A percentile compares a stretch with the other conserved stretches of the same genome.
phyloP scores from a whole-genome alignment of 2,329 filamentous ascomycete genomes.

The Pseudopyricularia javanii region DNA sequence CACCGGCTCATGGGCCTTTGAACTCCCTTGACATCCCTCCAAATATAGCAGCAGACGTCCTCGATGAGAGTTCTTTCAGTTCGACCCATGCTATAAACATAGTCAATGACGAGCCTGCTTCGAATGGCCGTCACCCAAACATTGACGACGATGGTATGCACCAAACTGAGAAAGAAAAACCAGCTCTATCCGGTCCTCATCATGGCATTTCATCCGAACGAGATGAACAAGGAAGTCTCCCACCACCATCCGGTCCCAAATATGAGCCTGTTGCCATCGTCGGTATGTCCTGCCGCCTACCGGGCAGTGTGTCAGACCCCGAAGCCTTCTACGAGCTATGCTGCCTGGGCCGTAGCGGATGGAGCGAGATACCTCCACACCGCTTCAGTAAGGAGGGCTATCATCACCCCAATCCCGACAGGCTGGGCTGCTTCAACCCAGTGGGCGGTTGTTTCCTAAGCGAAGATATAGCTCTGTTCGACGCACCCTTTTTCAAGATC shows the following conservation, averaged over 20 bases:
- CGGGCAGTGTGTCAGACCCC: conserved; percentile 15
- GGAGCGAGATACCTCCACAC: conserved; percentile 16
- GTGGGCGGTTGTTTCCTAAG: conserved; percentile 19
- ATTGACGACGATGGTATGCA: background rate
- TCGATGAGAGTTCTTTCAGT: background rate
- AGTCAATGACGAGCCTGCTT: background rate
- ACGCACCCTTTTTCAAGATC: conserved; percentile 23
- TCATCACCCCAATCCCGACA: conserved; percentile 19
- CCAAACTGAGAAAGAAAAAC: background rate
- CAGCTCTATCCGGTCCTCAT: background rate
- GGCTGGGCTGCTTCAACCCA: conserved; percentile 19
- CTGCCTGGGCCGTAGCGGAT: conserved; percentile 14
- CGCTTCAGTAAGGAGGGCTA: conserved; percentile 20
- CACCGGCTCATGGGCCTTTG: background rate
- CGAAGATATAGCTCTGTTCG: conserved; percentile 15
- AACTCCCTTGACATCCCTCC: background rate
- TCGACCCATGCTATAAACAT: background rate
- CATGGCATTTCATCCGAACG: background rate
- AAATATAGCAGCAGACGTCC: too few relatives aligned
- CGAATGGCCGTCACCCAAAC: background rate
- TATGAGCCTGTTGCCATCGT: conserved; percentile 16
- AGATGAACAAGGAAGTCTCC: background rate
- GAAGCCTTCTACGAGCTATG: conserved; percentile 19
- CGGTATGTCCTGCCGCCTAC: conserved; percentile 18
- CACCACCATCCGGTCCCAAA: conserved; percentile 1